Conservation (phyloP, 805 yeast species). For the Spathaspora gorwiae region DNA sequence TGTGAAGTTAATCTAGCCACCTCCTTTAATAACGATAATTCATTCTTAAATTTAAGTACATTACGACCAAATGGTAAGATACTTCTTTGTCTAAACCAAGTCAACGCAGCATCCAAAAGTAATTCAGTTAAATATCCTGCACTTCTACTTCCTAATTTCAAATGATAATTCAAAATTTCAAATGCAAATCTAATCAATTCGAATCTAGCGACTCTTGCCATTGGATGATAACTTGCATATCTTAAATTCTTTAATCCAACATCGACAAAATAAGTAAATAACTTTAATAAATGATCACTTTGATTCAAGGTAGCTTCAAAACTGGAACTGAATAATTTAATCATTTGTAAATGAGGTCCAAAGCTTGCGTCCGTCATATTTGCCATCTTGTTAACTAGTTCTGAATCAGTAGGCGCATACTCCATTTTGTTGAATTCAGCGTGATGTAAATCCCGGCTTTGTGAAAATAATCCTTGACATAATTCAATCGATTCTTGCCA, state of each 20-base stretch:
- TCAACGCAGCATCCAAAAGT: slow-evolving; percentile 61
- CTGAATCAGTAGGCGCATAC: slow-evolving; percentile 77
- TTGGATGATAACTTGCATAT: slow-evolving; percentile 76
- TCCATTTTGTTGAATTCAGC: slow-evolving; percentile 78
- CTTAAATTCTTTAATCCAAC: slow-evolving; percentile 49
- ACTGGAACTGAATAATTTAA: slow-evolving; percentile 65
- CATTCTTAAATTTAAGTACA: slow-evolving; percentile 64
- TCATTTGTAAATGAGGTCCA: slow-evolving; percentile 67
- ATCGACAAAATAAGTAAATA: slow-evolving; percentile 59
- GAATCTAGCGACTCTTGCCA: slow-evolving; percentile 68
- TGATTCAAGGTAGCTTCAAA: slow-evolving; percentile 76
- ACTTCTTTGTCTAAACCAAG: slow-evolving; percentile 69
- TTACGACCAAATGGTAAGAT: slow-evolving; percentile 86
- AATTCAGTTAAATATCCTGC: slow-evolving; percentile 42
- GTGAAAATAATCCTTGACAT: slow-evolving; percentile 61
- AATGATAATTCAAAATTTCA: slow-evolving; percentile 57
- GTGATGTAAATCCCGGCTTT: slow-evolving; percentile 45
- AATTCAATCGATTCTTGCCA: slow-evolving; percentile 66
- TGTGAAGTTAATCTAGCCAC: slow-evolving; percentile 34
- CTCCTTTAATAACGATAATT: slow-evolving; percentile 53
- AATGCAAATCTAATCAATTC: slow-evolving; percentile 68
- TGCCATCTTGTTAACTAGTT: slow-evolving; percentile 50
- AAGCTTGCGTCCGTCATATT: slow-evolving; percentile 42
- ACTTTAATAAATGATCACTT: slow-evolving; percentile 62
- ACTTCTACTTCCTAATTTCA: slow-evolving; percentile 45